Base-by-base conservation (phyloP, 2,329 filamentous ascomycete species). In the Pseudopyricularia javanii region DNA sequence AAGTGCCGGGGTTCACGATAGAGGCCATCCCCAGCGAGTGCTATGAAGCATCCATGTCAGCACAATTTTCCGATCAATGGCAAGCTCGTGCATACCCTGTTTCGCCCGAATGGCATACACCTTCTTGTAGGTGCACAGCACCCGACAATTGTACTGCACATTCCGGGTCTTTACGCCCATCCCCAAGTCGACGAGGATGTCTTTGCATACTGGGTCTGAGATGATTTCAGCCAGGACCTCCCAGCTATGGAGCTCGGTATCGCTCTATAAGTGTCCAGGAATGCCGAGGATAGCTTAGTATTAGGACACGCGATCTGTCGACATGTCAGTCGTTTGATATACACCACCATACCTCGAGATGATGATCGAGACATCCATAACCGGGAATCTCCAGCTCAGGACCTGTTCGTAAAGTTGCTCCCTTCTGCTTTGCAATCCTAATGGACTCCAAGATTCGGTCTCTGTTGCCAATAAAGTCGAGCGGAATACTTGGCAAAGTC, bases 401-500 rank as follows among this genome's bases (percentile, higher is more conserved):
- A 3, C 79, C 79, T 2, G 78, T 74, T 51, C 83, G 73, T n/a
- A 86, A 65, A 9, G 72, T 76, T n/a, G 83, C 82, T 26, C 80
- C 79, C 3, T 72, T 71, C 48, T 68, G 69, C 64, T 86, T 86
- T 17, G 83, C 81, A 26, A 67, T 58, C 34, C 67, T 70, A 58
- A 86, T 82, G 53, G 77, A 81, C 62, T 84, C 72, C 17, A 82
- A 73, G 57, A 87, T 86, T 17, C 84, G 72, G 49, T 75, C 71
- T 2, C 72, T 65, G 60, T 88, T 88, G 35, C 82, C 82, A 56
- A 78, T 71, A 59, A 79, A 85, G 61, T 85, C 82, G 7, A 85
- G 71, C 8, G 77, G 63, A 8, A 68, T 61, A 43, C 66, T 68
- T 11, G 64, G 61, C 17, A 67, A 54, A 15, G 66, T 66, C 17